Percentiles rank a stretch among this genome's conserved stretches.
Evolutionary conservation across 495 filamentous ascomycete genomes (phyloP).

Genomic region (Penicillium cosmopolitanum): DNA sequence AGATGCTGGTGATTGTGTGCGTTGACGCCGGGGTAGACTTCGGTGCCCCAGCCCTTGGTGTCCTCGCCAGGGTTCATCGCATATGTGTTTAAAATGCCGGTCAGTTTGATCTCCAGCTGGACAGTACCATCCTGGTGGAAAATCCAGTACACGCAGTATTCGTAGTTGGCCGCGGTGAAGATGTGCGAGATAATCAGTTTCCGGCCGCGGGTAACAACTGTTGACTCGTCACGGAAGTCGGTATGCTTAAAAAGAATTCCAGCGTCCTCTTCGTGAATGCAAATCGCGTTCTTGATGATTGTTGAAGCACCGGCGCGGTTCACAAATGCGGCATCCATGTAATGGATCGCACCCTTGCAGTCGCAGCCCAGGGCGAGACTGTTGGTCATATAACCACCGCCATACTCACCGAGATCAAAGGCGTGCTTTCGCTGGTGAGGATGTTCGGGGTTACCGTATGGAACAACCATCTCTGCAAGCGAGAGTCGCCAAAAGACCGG

Average conservation of each 20-base stretch:
- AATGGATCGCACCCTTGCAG: slow-evolving; percentile 77
- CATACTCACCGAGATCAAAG: slow-evolving; percentile 79
- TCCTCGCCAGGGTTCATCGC: slow-evolving; percentile 83
- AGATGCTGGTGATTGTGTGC: slow-evolving; percentile 90
- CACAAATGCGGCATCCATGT: slow-evolving; percentile 62
- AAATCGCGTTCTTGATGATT: slow-evolving; percentile 72
- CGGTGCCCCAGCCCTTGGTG: slow-evolving; percentile 86
- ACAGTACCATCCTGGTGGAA: slow-evolving; percentile 56
- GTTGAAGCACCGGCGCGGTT: slow-evolving; percentile 61
- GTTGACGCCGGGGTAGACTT: slow-evolving; percentile 88
- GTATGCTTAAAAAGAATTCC: slow-evolving; percentile 84
- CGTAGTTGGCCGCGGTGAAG: slow-evolving; percentile 66
- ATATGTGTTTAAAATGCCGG: slow-evolving; percentile 65
- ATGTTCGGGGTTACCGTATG: slow-evolving; percentile 72
- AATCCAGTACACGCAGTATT: slow-evolving; percentile 60
- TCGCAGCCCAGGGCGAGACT: slow-evolving; percentile 72
- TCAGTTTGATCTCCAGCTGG: slow-evolving; percentile 52
- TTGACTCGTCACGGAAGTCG: slow-evolving; percentile 73
- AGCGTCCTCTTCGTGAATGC: slow-evolving; percentile 75
- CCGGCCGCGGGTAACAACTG: slow-evolving; percentile 66
- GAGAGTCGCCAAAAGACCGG: slow-evolving; percentile 72
- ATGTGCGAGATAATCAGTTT: slow-evolving; percentile 72
- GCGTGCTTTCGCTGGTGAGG: slow-evolving; percentile 79
- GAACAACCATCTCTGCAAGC: slow-evolving; percentile 78
- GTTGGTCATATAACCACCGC: slow-evolving; percentile 75